phyloP scores from a whole-genome alignment of 352 stramenopile species.

The Globisporangium cederbergense region DNA sequence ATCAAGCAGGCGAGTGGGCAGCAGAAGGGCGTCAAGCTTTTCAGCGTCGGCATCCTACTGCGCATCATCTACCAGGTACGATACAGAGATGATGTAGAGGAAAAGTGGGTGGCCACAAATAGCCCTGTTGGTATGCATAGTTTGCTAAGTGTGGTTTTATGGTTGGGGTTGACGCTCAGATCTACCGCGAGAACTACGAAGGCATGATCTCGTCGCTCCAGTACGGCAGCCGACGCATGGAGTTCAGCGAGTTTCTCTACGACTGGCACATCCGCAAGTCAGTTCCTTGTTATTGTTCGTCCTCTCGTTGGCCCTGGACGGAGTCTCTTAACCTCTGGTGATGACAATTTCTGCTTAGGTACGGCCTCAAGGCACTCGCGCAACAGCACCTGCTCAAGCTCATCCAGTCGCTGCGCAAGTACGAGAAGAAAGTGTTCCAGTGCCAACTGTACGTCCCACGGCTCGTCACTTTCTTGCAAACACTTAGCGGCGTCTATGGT shows the following conservation, averaged over 20 bases:
- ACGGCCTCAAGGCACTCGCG: constrained; percentile 67
- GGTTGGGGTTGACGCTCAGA: constrained; percentile 17
- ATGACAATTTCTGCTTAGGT: constrained; percentile 17
- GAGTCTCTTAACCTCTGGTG: background rate
- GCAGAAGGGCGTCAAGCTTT: constrained; percentile 54
- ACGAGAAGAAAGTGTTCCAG: constrained; percentile 62
- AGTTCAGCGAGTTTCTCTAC: constrained; percentile 83
- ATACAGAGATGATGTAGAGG: too few species aligned
- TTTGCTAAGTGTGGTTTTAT: background rate
- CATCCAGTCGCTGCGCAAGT: constrained; percentile 73
- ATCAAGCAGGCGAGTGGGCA: constrained; percentile 33
- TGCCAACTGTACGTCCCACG: constrained; percentile 47
- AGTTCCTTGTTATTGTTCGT: background rate
- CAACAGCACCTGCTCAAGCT: constrained; percentile 76
- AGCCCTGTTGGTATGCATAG: background rate
- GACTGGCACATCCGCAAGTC: constrained; percentile 84
- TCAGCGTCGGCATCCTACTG: constrained; percentile 55
- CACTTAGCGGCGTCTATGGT: background rate
- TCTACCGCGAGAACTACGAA: constrained; percentile 78
- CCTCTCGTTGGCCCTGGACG: background rate
- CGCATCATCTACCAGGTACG: constrained; percentile 53
- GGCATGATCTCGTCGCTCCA: constrained; percentile 57
- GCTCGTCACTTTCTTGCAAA: background rate
- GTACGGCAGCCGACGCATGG: constrained; percentile 68
- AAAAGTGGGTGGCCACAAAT: background rate